Percentiles rank a stretch among this genome's conserved stretches.
Conservation (phyloP, 805 yeast genomes). For the Saccharomycopsis malanga region DNA sequence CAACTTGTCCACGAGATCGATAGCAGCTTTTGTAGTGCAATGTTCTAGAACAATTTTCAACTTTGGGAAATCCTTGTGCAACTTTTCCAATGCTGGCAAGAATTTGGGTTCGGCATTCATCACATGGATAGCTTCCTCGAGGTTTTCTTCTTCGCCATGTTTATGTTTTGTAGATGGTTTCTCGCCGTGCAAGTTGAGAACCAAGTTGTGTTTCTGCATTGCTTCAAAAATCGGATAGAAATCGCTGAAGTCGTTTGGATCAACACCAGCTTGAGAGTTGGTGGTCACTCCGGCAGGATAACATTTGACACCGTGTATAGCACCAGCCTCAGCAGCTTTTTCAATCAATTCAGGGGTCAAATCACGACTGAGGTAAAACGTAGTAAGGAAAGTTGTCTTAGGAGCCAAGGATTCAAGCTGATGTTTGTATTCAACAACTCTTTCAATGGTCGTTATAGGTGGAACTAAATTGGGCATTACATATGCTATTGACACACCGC, state of each 20-base stretch:
- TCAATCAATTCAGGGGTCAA: conserved; percentile 81
- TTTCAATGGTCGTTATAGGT: conserved; percentile 73
- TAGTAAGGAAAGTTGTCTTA: conserved; percentile 82
- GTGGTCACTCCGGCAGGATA: conserved; percentile 99
- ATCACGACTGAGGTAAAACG: conserved; percentile 70
- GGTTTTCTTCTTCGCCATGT: conserved; percentile 29
- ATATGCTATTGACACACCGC: conserved; percentile 88
- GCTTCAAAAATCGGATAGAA: conserved; percentile 89
- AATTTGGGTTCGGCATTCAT: conserved; percentile 91
- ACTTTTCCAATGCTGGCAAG: conserved; percentile 75
- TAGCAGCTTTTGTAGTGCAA: conserved; percentile 79
- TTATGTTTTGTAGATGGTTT: conserved; percentile 52
- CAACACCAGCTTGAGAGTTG: conserved; percentile 86
- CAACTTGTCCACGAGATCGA: conserved; percentile 65
- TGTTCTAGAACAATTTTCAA: conserved; percentile 18
- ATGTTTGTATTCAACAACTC: conserved; percentile 63
- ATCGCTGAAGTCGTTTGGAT: conserved; percentile 80
- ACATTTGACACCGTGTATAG: conserved; percentile 84
- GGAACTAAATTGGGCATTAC: conserved; percentile 96
- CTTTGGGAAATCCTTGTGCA: conserved; percentile 33
- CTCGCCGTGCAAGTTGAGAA: conserved; percentile 92
- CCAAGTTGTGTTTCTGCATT: conserved; percentile 70
- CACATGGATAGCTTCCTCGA: conserved; percentile 69
- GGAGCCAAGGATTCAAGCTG: conserved; percentile 63
- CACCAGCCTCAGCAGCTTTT: conserved; percentile 62